These are phyloP conservation scores for Rhodotorula sp. DNA, from an alignment of 1,284 basidiomycete genomes.

Conservation along the genomic window DNA sequence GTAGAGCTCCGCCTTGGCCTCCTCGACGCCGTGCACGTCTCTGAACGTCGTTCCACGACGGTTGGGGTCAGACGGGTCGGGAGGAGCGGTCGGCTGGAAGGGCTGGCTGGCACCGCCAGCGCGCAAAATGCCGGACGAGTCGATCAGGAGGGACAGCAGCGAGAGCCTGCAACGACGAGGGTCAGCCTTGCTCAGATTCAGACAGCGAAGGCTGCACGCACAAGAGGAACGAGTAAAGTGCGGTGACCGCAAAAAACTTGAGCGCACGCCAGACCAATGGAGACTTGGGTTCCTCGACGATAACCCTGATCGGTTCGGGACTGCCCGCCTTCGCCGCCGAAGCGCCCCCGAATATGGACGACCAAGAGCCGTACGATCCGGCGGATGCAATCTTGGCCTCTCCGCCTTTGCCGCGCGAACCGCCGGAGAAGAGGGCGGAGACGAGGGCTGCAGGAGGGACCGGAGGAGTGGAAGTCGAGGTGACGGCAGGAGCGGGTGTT, in stretches of 20 bases:
- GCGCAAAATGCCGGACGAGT: constrained; percentile 87
- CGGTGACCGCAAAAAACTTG: constrained; percentile 55
- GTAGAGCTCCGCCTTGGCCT: constrained; percentile 87
- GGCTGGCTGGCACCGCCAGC: constrained; percentile 71
- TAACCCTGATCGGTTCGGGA: constrained; percentile 66
- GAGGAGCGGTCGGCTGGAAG: constrained; percentile 67
- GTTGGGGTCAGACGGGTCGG: constrained; percentile 60
- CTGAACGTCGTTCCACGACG: constrained; percentile 62
- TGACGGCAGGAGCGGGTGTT: not conserved
- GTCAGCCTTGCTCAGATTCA: not conserved
- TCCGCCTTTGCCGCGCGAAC: constrained; percentile 46
- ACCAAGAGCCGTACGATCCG: constrained; percentile 42
- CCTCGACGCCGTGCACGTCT: constrained; percentile 92
- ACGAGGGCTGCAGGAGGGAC: constrained; percentile 21
- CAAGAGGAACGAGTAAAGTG: constrained; percentile 45
- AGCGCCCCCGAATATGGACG: constrained; percentile 49
- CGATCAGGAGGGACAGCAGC: constrained; percentile 79
- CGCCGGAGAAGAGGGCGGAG: constrained; percentile 35
- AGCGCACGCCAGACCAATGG: constrained; percentile 53
- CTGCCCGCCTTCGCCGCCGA: constrained; percentile 5
- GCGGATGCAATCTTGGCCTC: constrained; percentile 61
- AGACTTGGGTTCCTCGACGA: constrained; percentile 70
- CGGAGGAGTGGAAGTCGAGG: not conserved
- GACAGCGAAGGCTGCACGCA: constrained; percentile 45
- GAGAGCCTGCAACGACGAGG: constrained; percentile 59